These are phyloP conservation scores for Symmetrospora coprosmae DNA, from an alignment of 768 basidiomycete genomes.

Conservation along the genomic window DNA sequence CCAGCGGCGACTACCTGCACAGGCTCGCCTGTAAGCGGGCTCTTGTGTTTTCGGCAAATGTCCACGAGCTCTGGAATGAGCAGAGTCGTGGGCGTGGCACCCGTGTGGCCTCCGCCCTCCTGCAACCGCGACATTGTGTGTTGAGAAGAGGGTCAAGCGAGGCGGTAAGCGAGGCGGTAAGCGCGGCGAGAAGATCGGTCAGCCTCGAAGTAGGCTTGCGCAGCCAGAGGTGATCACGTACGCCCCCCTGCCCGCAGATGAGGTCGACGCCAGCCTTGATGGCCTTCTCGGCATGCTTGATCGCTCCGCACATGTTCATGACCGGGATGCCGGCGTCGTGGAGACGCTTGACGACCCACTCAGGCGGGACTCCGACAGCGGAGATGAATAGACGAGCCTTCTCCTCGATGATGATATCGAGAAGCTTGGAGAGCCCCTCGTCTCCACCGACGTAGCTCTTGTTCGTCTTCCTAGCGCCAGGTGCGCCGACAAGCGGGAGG, in stretches of 20 bases:
- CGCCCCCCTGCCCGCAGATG: constrained; percentile 81
- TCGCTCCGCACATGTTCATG: constrained; percentile 85
- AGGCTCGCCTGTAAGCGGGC: constrained; percentile 65
- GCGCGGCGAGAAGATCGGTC: too few relatives aligned
- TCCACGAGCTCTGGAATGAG: constrained; percentile 86
- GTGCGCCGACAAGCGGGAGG: constrained; percentile 74
- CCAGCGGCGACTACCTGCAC: constrained; percentile 54
- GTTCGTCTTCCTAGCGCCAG: constrained; percentile 46
- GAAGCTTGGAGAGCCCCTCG: constrained; percentile 61
- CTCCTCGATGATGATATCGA: constrained; percentile 85
- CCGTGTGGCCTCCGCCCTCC: constrained; percentile 86
- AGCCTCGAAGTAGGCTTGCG: too few relatives aligned
- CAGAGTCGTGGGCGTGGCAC: constrained; percentile 65
- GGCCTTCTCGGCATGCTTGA: constrained; percentile 45
- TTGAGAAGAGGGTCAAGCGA: too few relatives aligned
- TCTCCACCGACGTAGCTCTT: constrained; percentile 72
- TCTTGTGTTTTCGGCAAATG: constrained; percentile 55
- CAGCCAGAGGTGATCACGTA: too few relatives aligned
- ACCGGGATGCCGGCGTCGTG: constrained; percentile 50
- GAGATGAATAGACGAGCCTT: constrained; percentile 74
- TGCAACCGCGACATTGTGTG: too few relatives aligned
- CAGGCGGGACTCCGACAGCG: constrained; percentile 58
- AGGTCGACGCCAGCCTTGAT: constrained; percentile 65
- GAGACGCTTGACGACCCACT: constrained; percentile 60
- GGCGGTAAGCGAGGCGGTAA: too few relatives aligned